Evolutionary conservation across 306 rosid genomes (phyloP).

Genomic region (Rosa chinensis): DNA sequence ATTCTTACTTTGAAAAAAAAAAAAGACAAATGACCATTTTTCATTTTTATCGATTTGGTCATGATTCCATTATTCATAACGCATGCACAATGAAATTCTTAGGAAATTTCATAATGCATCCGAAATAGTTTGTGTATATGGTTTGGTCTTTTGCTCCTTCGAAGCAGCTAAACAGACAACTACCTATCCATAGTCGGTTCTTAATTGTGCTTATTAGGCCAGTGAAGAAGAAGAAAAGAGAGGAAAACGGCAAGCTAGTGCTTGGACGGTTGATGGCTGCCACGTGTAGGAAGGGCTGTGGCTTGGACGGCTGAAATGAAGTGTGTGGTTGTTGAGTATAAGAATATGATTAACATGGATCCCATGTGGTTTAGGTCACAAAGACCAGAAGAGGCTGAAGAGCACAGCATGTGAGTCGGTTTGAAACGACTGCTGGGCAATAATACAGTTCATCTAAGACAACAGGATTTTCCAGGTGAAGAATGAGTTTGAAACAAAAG

Average conservation of each 20-base stretch:
- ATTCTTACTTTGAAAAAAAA: no score
- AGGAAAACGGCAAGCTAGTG: neutral
- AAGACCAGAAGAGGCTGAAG: neutral
- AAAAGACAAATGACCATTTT: no score
- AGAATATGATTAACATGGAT: neutral
- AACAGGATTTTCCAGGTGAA: neutral
- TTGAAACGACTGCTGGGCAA: neutral
- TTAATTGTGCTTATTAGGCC: neutral
- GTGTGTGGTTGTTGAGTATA: neutral
- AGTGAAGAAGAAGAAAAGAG: neutral
- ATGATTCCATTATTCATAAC: neutral
- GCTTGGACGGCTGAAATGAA: slow-evolving; percentile 4
- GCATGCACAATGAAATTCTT: neutral
- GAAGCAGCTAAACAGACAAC: neutral
- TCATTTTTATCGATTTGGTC: neutral
- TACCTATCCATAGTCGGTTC: neutral
- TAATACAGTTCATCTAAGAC: neutral
- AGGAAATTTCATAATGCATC: neutral
- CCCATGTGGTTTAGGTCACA: slow-evolving; percentile 13
- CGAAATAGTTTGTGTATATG: neutral
- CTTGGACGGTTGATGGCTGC: neutral
- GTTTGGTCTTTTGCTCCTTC: neutral
- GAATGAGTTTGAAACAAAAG: neutral
- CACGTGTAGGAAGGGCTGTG: neutral
- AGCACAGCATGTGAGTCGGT: slow-evolving; percentile 13